phyloP scores from a whole-genome alignment of 176 grass and related monocot genomes.

The Zoysia japonica region DNA sequence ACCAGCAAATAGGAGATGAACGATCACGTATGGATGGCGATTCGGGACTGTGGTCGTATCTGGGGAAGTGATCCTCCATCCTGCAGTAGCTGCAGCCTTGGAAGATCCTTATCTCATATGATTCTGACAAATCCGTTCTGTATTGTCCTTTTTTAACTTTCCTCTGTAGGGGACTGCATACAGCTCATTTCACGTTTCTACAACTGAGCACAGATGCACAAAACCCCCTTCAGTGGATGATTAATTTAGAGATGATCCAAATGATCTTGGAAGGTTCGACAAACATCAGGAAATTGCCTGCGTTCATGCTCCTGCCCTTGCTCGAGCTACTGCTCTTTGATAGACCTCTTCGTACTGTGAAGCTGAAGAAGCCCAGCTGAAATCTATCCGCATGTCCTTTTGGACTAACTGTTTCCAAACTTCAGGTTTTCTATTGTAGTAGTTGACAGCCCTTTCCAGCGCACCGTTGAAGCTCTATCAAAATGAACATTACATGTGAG shows the following conservation, averaged over 20 bases:
- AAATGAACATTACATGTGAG: slow-evolving; percentile 28
- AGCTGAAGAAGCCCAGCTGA: slow-evolving; percentile 84
- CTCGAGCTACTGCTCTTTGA: slow-evolving; percentile 60
- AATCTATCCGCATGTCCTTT: slow-evolving; percentile 84
- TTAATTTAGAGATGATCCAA: background rate
- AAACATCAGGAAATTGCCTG: slow-evolving; percentile 23
- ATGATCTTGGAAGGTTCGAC: background rate
- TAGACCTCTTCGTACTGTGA: slow-evolving; percentile 87
- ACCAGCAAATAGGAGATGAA: background rate
- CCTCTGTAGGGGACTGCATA: background rate
- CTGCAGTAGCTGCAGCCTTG: background rate
- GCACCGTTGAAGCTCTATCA: slow-evolving; percentile 68
- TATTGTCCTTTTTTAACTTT: background rate
- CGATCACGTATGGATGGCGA: slow-evolving; percentile 1
- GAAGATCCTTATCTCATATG: background rate
- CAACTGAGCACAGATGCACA: background rate
- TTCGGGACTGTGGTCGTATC: background rate
- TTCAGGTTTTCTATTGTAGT: slow-evolving; percentile 69
- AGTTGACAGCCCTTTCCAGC: slow-evolving; percentile 76
- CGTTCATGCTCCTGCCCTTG: slow-evolving; percentile 50
- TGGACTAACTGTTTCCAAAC: slow-evolving; percentile 74
- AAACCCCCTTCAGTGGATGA: background rate
- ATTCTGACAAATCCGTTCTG: background rate
- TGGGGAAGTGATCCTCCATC: background rate
- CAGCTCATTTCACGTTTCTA: background rate